Conservation (phyloP, 495 filamentous ascomycete genomes). For the Xeromyces bisporus region DNA sequence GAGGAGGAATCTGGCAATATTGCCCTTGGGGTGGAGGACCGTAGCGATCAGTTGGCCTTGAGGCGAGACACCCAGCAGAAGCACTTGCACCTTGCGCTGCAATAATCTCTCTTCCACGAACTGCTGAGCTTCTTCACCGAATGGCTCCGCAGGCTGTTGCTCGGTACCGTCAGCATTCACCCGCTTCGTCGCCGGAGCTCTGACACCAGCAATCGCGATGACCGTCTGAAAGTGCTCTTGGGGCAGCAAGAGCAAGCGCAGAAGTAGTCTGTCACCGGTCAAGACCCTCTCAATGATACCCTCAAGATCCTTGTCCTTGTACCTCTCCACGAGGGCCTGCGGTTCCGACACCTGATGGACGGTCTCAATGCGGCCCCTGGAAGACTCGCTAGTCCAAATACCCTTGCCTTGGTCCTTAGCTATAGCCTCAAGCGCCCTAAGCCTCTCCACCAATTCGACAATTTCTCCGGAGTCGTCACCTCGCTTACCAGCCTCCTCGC, state of each 20-base stretch:
- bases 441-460: conserved; percentile 48
- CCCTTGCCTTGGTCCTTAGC: conserved; percentile 66
- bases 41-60: conserved; percentile 69
- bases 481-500: conserved; percentile 74
- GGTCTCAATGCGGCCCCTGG: conserved; percentile 48
- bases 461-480: conserved; percentile 70
- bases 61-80: conserved; percentile 69
- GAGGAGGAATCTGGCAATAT: conserved; percentile 76
- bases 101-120: conserved; percentile 74
- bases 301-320: conserved; percentile 62
- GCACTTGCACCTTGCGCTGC: conserved; percentile 68
- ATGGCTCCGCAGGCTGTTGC: conserved; percentile 70
- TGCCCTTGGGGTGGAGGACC: conserved; percentile 75
- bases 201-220: conserved; percentile 76
- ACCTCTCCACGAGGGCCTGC: conserved; percentile 53
- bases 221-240: conserved; percentile 71
- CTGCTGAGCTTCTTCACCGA: conserved; percentile 66
- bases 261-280: conserved; percentile 72
- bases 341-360: conserved; percentile 60
- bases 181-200: conserved; percentile 70
- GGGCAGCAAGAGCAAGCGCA: conserved; percentile 61
- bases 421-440: conserved; percentile 61
- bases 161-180: conserved; percentile 56
- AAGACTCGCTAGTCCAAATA: conserved; percentile 42
- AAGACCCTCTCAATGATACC: conserved; percentile 77